Conservation (phyloP, 2,329 filamentous ascomycete genomes). For the Sporothrix humicola region DNA sequence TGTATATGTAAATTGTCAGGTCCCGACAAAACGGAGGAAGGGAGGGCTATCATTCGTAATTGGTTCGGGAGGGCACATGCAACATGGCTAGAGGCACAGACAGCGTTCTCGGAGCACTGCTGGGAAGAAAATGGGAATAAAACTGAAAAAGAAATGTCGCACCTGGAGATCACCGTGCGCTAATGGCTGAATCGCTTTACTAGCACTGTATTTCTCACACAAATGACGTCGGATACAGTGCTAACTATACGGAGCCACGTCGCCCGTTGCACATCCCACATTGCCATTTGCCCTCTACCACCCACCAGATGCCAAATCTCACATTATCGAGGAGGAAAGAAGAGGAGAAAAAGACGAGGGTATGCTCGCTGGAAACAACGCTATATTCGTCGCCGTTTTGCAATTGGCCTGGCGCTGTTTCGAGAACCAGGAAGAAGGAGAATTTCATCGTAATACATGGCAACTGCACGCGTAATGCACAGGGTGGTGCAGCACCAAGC, state of each 20-base stretch:
- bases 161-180: background rate
- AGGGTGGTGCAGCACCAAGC: background rate
- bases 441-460: background rate
- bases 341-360: too few relatives aligned
- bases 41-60: background rate
- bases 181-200: background rate
- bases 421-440: background rate
- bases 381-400: conserved; percentile 27
- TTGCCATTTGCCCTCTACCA: background rate
- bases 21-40: conserved; percentile 5
- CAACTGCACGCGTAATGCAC: background rate
- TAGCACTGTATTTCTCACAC: conserved; percentile 5
- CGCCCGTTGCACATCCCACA: background rate
- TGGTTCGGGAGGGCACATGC: conserved; percentile 1
- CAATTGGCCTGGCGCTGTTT: background rate
- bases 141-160: background rate
- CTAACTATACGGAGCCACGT: background rate
- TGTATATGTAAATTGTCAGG: background rate
- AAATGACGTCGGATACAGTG: background rate
- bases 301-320: background rate
- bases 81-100: conserved; percentile 5
- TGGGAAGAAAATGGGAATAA: background rate
- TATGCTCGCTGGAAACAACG: background rate
- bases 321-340: background rate
- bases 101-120: conserved; percentile 16